Base-by-base conservation (phyloP, 176 grass and related monocot species). In the Carex littledalei region DNA sequence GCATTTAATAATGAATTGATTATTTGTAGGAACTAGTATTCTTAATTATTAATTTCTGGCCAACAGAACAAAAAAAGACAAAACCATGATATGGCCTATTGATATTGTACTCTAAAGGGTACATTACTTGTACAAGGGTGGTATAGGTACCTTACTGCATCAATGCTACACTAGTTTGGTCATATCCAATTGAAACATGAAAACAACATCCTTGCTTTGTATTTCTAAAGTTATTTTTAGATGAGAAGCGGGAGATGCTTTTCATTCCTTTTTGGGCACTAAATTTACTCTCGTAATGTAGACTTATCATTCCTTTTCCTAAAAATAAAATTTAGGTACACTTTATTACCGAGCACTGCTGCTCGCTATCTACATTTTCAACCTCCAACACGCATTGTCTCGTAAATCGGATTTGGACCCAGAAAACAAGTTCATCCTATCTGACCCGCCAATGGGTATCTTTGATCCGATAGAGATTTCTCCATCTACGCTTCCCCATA, bases 391-490 rank as follows among this genome's bases (percentile, higher is more conserved):
- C 61, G 91, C 88, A 77, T 43, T 92, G 66, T 93, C 91, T 67
- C 86, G 91, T 67, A 89, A 93, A 89, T 85, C 88, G 13, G 71
- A 87, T 52, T 83, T 98, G 83, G 66, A 93, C 85, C 89, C 89
- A 32, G 91, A 91, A 82, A 87, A 89, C 70, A 98, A 94, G 86
- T 95, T 98, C 53, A 82, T 95, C 76, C 69, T 98, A 67, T 95
- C 95, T 79, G 95, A 98, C 65, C 95, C 95, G 31, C 95, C 95
- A 24, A 93, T 95, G 35, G 95, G 95, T 17, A 90, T 98, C 84
- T 89, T 92, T 86, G 95, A 92, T 85, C 95, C 95, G 58, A 89
- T 98, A 89, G 93, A 98, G 55, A 95, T 98, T 81, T 89, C 95
- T 47, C 95, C 95, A 55, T 77, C 93, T 89, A 85, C 91, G 69